Conservation (phyloP, 257 asterid species). For the Solanum pimpinellifolium region DNA sequence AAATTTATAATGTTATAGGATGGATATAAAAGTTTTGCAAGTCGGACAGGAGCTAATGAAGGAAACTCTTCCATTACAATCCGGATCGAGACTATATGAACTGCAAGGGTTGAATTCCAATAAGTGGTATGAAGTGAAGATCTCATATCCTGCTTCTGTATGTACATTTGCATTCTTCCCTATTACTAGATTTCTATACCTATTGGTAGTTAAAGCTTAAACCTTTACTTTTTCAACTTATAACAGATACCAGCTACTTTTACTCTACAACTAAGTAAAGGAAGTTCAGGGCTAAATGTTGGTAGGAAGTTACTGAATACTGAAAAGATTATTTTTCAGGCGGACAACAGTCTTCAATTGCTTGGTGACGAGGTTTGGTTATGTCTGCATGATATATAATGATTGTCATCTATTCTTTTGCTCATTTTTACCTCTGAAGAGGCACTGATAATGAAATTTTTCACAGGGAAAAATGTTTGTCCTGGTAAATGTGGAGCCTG, state of each 20-base stretch:
- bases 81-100: conserved; percentile 52
- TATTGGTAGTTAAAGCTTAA: background rate
- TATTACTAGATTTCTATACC: background rate
- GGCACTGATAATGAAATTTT: background rate
- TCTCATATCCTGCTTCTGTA: conserved; percentile 96
- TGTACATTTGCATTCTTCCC: conserved; percentile 18
- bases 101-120: conserved; percentile 55
- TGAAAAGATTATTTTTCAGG: conserved; percentile 67
- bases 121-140: conserved; percentile 85
- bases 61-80: conserved; percentile 47
- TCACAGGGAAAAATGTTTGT: conserved; percentile 44
- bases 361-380: conserved; percentile 27
- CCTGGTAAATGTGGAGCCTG: conserved; percentile 57
- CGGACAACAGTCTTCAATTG: conserved; percentile 23
- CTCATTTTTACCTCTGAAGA: background rate
- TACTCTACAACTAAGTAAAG: conserved; percentile 53
- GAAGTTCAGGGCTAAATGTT: conserved; percentile 23
- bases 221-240: conserved; percentile 6
- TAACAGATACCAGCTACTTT: conserved; percentile 75
- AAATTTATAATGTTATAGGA: conserved; percentile 16
- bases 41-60: conserved; percentile 58
- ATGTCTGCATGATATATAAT: background rate
- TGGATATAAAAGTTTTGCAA: conserved; percentile 19
- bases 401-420: background rate
- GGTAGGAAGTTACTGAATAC: conserved; percentile 83